A percentile compares a stretch with the other conserved stretches of the same genome.
phyloP scores from a whole-genome alignment of 371 early-diverging fungal genomes.

The Lichtheimia hyalospora region DNA sequence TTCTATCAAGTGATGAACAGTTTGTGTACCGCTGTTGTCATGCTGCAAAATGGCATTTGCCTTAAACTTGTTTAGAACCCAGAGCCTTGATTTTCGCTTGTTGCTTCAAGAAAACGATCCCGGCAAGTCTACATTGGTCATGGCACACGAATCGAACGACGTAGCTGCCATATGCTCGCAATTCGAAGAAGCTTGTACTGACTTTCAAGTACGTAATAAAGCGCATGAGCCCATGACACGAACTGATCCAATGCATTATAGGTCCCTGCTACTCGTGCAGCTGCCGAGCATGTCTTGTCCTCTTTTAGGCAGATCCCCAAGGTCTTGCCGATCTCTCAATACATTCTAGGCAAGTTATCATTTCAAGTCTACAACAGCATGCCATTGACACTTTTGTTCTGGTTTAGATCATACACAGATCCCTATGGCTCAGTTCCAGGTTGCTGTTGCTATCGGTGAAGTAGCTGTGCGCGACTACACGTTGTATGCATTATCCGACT shows the following conservation, averaged over 20 bases:
- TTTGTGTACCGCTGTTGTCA: too few species aligned
- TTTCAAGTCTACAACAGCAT: neutral
- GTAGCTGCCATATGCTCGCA: constrained; percentile 40
- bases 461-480: constrained; percentile 62
- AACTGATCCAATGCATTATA: constrained; percentile 1
- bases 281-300: constrained; percentile 58
- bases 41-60: too few species aligned
- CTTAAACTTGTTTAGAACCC: too few species aligned
- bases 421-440: constrained; percentile 66
- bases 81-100: too few species aligned
- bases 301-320: constrained; percentile 62
- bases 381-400: neutral
- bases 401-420: constrained; percentile 51
- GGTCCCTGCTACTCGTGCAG: constrained; percentile 58
- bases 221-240: neutral
- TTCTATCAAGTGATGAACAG: too few species aligned
- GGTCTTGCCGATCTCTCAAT: constrained; percentile 63
- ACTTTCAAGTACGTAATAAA: constrained; percentile 53
- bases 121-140: neutral
- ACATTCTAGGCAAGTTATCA: constrained; percentile 55
- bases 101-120: too few species aligned
- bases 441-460: constrained; percentile 57
- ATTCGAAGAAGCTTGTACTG: constrained; percentile 68
- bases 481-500: constrained; percentile 48
- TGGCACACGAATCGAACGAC: constrained; percentile 14